Conservation (phyloP, 225 moss, liverwort and hornwort species). For the Straminergon stramineum region DNA sequence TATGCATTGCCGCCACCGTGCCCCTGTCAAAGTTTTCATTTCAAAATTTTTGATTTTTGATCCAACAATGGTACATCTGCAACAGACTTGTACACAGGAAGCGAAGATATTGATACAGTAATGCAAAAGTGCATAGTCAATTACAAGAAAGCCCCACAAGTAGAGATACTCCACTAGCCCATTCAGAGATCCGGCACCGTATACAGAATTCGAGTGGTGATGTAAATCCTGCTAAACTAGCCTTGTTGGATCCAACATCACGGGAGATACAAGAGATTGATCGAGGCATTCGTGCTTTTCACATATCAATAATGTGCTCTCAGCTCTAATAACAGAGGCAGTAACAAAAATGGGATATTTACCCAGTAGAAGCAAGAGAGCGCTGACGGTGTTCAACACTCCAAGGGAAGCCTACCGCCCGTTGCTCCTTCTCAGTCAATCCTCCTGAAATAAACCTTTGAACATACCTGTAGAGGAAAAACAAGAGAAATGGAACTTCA, state of each 20-base stretch:
- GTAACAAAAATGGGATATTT: neutral
- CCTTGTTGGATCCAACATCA: neutral
- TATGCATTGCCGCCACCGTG: constrained; percentile 73
- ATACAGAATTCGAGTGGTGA: neutral
- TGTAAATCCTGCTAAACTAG: neutral
- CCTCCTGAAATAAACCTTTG: constrained; percentile 48
- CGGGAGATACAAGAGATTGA: neutral
- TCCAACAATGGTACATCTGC: neutral
- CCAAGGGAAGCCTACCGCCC: constrained; percentile 80
- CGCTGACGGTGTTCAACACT: constrained; percentile 64
- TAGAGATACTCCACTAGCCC: neutral
- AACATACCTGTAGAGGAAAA: constrained; percentile 40
- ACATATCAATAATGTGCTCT: neutral
- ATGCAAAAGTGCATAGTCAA: neutral
- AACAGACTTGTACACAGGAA: neutral
- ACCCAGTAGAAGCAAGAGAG: constrained; percentile 70
- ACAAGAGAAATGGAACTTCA: neutral
- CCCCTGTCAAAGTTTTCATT: constrained; percentile 32
- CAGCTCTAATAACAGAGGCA: neutral
- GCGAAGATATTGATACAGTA: neutral
- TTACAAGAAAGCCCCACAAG: neutral
- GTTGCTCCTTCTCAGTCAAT: constrained; percentile 52
- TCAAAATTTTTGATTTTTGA: neutral
- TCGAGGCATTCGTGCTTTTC: neutral
- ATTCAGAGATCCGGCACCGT: neutral